Conservation (phyloP, 345 rosid species). For the Barbarea vulgaris region DNA sequence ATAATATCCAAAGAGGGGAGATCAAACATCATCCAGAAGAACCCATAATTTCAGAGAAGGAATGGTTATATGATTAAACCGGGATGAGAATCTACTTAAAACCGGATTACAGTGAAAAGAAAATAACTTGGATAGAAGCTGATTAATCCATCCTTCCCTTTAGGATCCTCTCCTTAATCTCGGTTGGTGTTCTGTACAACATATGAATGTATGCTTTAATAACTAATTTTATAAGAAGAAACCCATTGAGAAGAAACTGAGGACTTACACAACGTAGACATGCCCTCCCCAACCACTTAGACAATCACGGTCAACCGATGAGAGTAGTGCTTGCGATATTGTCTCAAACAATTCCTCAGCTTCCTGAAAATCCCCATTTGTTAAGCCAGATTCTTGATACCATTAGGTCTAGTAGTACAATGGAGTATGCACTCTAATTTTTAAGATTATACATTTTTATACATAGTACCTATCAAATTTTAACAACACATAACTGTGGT, state of each 20-base stretch:
- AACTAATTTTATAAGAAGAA: not conserved
- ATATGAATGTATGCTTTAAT: not conserved
- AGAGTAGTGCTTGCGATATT: conserved; percentile 81
- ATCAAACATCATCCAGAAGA: conserved; percentile 23
- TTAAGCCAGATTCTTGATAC: conserved; percentile 6
- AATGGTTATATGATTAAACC: conserved; percentile 14
- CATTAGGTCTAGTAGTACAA: not conserved
- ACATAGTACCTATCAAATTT: not conserved
- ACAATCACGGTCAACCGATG: conserved; percentile 96
- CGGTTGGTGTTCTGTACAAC: conserved; percentile 80
- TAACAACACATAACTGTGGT: not conserved
- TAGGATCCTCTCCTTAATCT: conserved; percentile 76
- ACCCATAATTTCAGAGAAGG: conserved; percentile 17
- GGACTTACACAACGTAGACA: conserved; percentile 88
- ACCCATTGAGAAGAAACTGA: conserved; percentile 11
- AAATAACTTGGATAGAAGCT: conserved; percentile 12
- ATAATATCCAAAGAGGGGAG: conserved; percentile 11
- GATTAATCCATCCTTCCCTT: conserved; percentile 97
- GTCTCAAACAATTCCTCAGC: conserved; percentile 88
- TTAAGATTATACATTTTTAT: not conserved
- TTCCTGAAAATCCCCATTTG: conserved; percentile 52
- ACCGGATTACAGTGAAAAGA: conserved; percentile 27
- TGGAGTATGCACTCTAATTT: not conserved
- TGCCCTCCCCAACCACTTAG: conserved; percentile 99
- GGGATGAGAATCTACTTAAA: conserved; percentile 14